These are phyloP conservation scores for Colletotrichum sp. DNA, from an alignment of 2,329 filamentous ascomycete species.

Conservation along the genomic window DNA sequence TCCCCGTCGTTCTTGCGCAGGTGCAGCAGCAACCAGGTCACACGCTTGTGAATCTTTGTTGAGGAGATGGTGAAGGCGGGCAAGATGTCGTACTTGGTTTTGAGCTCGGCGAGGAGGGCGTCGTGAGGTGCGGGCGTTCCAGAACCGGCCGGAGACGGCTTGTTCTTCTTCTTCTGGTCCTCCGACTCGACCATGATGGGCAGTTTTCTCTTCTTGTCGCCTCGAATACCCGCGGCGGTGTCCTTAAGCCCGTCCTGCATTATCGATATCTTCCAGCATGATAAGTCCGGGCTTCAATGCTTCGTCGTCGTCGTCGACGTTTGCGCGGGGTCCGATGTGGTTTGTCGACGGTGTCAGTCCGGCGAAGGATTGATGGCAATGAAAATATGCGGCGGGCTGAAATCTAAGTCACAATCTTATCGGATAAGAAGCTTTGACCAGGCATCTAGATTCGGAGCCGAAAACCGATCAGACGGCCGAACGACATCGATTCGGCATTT, in stretches of 20 bases:
- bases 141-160: conserved; percentile 8
- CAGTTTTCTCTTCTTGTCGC: conserved; percentile 13
- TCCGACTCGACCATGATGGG: not conserved
- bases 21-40: conserved; percentile 49
- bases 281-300: not conserved
- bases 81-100: conserved; percentile 53
- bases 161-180: conserved; percentile 19
- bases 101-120: conserved; percentile 47
- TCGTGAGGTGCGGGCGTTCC: conserved; percentile 42
- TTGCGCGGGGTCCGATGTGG: not conserved
- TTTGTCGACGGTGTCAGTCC: not conserved
- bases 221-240: not conserved
- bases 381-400: not conserved
- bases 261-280: not conserved
- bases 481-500: not conserved
- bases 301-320: not conserved
- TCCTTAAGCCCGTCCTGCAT: not conserved
- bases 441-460: not conserved
- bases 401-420: conserved; percentile 6
- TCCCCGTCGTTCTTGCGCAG: conserved; percentile 33
- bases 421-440: conserved; percentile 15
- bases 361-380: not conserved
- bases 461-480: not conserved
- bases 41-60: conserved; percentile 62
- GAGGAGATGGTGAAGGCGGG: conserved; percentile 63